Evolutionary conservation across 2,329 filamentous ascomycete species (phyloP).

Genomic region (Xylariaceae sp.): DNA sequence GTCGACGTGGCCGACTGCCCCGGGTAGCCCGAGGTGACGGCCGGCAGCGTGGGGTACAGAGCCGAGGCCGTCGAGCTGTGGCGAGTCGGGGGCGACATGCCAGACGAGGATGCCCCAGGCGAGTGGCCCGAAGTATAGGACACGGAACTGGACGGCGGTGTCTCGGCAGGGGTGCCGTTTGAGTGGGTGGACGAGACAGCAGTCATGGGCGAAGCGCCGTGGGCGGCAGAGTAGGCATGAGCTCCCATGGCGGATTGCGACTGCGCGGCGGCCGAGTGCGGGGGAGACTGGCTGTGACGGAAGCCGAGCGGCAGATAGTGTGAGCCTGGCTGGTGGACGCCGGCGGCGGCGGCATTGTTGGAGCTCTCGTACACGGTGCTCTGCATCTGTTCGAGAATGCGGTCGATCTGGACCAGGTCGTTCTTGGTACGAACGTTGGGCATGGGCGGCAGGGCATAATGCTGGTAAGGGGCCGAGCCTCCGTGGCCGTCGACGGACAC

Average conservation of each 20-base stretch:
- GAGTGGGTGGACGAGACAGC: conserved; percentile 48
- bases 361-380: conserved; percentile 92
- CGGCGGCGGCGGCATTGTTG: conserved; percentile 69
- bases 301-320: conserved; percentile 53
- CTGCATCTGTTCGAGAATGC: conserved; percentile 93
- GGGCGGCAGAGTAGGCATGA: conserved; percentile 39
- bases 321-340: conserved; percentile 65
- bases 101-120: conserved; percentile 62
- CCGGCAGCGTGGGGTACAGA: conserved; percentile 68
- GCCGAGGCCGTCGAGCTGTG: conserved; percentile 53
- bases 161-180: conserved; percentile 65
- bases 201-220: conserved; percentile 54
- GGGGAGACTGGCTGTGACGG: conserved; percentile 48
- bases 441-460: conserved; percentile 84
- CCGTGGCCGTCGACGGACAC: conserved; percentile 48
- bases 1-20: conserved; percentile 63
- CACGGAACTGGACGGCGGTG: conserved; percentile 65
- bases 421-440: conserved; percentile 85
- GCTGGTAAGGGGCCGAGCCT: conserved; percentile 52
- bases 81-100: conserved; percentile 59
- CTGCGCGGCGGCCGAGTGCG: conserved; percentile 25
- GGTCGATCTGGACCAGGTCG: conserved; percentile 88
- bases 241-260: conserved; percentile 28
- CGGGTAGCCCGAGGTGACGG: conserved; percentile 62
- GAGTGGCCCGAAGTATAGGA: conserved; percentile 75